A percentile compares a stretch with the other conserved stretches of the same genome.
These are phyloP conservation scores for Herpotrichia juniperi DNA, from an alignment of 2,329 filamentous ascomycete species.

Conservation along the genomic window DNA sequence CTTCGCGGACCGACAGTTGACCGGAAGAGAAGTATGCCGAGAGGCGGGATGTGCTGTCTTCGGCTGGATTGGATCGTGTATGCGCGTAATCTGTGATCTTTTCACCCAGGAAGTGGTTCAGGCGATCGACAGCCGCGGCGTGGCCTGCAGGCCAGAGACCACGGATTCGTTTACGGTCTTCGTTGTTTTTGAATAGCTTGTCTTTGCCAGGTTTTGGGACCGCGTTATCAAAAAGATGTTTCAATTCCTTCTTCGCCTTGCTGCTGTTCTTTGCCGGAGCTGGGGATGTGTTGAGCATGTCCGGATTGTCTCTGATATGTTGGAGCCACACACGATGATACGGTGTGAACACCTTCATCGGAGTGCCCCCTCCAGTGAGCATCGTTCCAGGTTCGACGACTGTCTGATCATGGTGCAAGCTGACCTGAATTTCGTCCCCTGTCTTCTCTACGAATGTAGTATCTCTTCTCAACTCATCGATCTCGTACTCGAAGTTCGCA, in stretches of 20 bases:
- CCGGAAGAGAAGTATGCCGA: slow-evolving; percentile 55
- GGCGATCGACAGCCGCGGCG: slow-evolving; percentile 48
- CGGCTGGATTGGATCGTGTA: slow-evolving; percentile 51
- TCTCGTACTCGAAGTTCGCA: slow-evolving; percentile 55
- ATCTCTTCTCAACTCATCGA: slow-evolving; percentile 54
- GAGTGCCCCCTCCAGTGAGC: slow-evolving; percentile 49
- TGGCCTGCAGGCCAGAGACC: slow-evolving; percentile 55
- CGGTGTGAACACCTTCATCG: slow-evolving; percentile 59
- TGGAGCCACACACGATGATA: slow-evolving; percentile 57
- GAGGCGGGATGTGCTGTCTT: slow-evolving; percentile 50
- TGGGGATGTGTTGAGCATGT: slow-evolving; percentile 51
- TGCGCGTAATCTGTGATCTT: slow-evolving; percentile 49
- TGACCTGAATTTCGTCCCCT: slow-evolving; percentile 47
- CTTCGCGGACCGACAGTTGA: slow-evolving; percentile 54
- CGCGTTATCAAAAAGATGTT: slow-evolving; percentile 36
- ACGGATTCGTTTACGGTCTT: slow-evolving; percentile 48
- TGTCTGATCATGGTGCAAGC: slow-evolving; percentile 57
- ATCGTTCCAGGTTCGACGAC: slow-evolving; percentile 55
- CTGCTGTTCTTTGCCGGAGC: slow-evolving; percentile 48
- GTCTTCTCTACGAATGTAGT: slow-evolving; percentile 49
- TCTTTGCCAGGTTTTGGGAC: slow-evolving; percentile 46
- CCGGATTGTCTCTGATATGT: slow-evolving; percentile 49
- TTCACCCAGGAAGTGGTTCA: slow-evolving; percentile 47
- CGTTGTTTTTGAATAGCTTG: slow-evolving; percentile 48
- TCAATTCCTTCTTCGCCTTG: slow-evolving; percentile 31